Base-by-base conservation (phyloP, 306 rosid genomes). In the Citrullus mucosospermus region DNA sequence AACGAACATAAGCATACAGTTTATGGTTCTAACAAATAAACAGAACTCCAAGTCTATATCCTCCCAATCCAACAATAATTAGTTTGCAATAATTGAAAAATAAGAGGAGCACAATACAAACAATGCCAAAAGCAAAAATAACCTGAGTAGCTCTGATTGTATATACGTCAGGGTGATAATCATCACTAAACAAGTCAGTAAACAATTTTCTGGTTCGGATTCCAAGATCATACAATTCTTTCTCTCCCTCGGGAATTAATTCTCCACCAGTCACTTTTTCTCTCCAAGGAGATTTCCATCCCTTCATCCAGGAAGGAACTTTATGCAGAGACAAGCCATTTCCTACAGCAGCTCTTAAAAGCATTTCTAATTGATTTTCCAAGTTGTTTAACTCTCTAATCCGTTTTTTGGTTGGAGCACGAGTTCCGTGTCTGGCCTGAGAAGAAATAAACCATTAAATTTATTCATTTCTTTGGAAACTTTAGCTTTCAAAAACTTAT, bases 351-450 rank as follows among this genome's bases (percentile, higher is more conserved):
- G 82, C 88, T 71, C 77, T 85, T 71, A 89, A 53, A 76, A 95
- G 85, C 75, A 15, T 81, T 78, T 90, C 81, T 67, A 95, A 56
- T 68, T 69, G 93, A 83, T 70, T 60, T 22, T 88, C 85, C 82
- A 95, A 78, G 50, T 65, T 84, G 78, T 88, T 86, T 32, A 95
- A 63, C 81, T 91, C 92, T 79, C 54, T 85, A 43, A 89, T 88
- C 81, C 97, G 86, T 80, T 92, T 92, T 85, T 92, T 89, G 1
- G 98, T 95, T 2, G 97, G 98, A 74, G 91, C 78, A 38, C 97
- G 96, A 50, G 98, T 95, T 81, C 98, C 98, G 78, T 95, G 98
- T 84, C 98, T 95, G 16, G 97, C 93, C 98, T 95, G 87, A 54
- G 51, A 81, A 85, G 22, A 53, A 0, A 13, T 68, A 75, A 85